Evolutionary conservation across 108 stramenopile genomes (phyloP), one percentile per base, ranked within the genome.

Genomic region (Cylindrotheca closterium): DNA sequence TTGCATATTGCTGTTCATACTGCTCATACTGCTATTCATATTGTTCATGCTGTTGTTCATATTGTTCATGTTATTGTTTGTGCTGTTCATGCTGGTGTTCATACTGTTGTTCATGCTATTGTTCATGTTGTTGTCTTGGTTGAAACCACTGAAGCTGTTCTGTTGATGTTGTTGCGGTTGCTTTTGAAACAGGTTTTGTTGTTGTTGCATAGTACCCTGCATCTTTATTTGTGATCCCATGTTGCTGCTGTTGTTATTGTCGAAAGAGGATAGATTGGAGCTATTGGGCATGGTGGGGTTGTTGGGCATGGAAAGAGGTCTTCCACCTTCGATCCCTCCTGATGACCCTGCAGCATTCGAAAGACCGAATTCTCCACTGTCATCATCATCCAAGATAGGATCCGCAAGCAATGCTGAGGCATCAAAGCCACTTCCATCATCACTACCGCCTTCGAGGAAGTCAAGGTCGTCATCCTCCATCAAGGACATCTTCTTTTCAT

Each of bases 371-470:
- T 64, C 63, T 21, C 63, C 63, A 26, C 48, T 32, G 31, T 52
- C 48, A n/a, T n/a, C n/a, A 47, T 67, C 66, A 47, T 58, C 32
- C 23, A 67, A 57, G 28, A 67, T 33, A 10, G 66, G 66, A 21
- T 57, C 51, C 26, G 42, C 47, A 4, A 67, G 33, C 45, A 67
- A 27, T 3, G 55, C 25, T 19, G 45, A 10, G 26, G 66, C 45
- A 47, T 67, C 66, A 30, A 67, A 67, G 15, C 57, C 66, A 57
- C 47, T 55, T 10, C 45, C 12, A 4, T 58, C 66, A 57, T 64
- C 32, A 24, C 37, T 51, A 57, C 31, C 55, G 32, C 51, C 28
- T 54, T 64, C 63, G 23, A 64, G 15, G 37, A 42, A 42, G 15
- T 15, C 15, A 42, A 42, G 37, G 15, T 42, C 37, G 15, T 42